Base-by-base conservation (phyloP, 768 basidiomycete species). In the Rhodotorula graminis region DNA sequence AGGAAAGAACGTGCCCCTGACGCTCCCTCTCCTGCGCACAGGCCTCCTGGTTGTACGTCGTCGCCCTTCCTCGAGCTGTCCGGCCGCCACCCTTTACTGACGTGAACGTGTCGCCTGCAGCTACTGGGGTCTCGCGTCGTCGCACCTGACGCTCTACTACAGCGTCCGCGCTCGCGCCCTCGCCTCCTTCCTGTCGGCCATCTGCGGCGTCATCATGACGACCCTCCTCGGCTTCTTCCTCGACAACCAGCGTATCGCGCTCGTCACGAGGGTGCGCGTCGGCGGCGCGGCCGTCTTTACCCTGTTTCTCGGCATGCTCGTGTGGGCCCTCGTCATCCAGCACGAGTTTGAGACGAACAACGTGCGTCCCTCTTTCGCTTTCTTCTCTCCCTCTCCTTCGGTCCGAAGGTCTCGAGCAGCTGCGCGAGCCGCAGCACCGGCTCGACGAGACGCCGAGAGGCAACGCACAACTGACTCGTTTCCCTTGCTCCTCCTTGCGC, bases 191-290 rank as follows among this genome's bases (percentile, higher is more conserved):
- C 68, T 69, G 33, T 49, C 55, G 1, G 61, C 68, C 16, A 64
- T 69, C 61, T 49, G 31, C 61, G 68, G 68, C 44, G 61, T 69
- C n/a, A 33, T 64, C 53, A 53, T 29, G 27, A 47, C 68, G 25
- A 58, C 68, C 46, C 18, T 40, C 29, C 68, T 69, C 61, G 68
- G 68, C 31, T 57, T 58, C 56, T 69, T 69, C 68, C 68, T 69
- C 53, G 68, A 69, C 68, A 15, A 23, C 15, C 61, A 58, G 33
- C 55, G 61, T 15, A 2, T 63, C 18, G 63, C 68, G 0, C 31
- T 69, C 33, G 42, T 52, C 53, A 50, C 46, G 33, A 61, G 68
- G 25, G 68, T 55, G 4, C 61, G 61, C 25, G 33, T 9, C 14
- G 68, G 68, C 18, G 68, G 61, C 6, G 46, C n/a, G 2, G 11